A percentile compares a stretch with the other conserved stretches of the same genome.
These are phyloP conservation scores for Serpula lacrymans DNA, from an alignment of 768 basidiomycete species.

Conservation along the genomic window DNA sequence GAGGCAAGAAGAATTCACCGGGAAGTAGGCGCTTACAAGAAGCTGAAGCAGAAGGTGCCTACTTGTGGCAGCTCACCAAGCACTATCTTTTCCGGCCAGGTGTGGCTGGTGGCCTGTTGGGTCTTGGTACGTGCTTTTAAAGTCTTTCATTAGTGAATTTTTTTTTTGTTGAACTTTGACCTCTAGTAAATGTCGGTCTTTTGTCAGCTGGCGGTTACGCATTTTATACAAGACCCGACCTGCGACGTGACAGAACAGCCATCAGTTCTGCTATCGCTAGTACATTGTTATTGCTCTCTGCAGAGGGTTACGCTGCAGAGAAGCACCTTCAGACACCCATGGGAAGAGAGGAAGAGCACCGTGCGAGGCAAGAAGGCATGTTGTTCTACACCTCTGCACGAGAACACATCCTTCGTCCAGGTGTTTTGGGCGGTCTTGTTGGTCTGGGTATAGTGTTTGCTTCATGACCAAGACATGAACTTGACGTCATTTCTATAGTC, in stretches of 20 bases:
- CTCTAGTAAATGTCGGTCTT: conserved; percentile 67
- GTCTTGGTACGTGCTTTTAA: conserved; percentile 47
- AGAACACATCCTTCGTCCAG: conserved; percentile 59
- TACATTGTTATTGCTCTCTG: conserved; percentile 52
- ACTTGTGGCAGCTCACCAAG: conserved; percentile 51
- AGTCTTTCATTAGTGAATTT: background rate
- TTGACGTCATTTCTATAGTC: conserved; percentile 31
- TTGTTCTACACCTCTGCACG: conserved; percentile 49
- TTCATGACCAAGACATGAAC: background rate
- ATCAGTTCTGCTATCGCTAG: conserved; percentile 52
- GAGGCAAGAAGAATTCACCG: conserved; percentile 13
- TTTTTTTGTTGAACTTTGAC: background rate
- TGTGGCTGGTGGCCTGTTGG: conserved; percentile 69
- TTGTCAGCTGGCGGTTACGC: conserved; percentile 58
- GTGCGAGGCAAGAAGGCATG: conserved; percentile 56
- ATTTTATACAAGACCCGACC: conserved; percentile 58
- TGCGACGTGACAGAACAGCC: conserved; percentile 54
- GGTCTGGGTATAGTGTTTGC: conserved; percentile 45
- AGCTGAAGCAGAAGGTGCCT: conserved; percentile 47
- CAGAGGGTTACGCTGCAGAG: conserved; percentile 63
- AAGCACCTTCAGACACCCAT: conserved; percentile 55
- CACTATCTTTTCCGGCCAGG: conserved; percentile 59
- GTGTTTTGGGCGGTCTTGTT: conserved; percentile 61
- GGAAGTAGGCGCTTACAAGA: conserved; percentile 37
- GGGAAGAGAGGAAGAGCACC: conserved; percentile 53